Evolutionary conservation across 306 rosid species (phyloP), one percentile per base, ranked within the genome.

Genomic region (peach (Prunus persica)): DNA sequence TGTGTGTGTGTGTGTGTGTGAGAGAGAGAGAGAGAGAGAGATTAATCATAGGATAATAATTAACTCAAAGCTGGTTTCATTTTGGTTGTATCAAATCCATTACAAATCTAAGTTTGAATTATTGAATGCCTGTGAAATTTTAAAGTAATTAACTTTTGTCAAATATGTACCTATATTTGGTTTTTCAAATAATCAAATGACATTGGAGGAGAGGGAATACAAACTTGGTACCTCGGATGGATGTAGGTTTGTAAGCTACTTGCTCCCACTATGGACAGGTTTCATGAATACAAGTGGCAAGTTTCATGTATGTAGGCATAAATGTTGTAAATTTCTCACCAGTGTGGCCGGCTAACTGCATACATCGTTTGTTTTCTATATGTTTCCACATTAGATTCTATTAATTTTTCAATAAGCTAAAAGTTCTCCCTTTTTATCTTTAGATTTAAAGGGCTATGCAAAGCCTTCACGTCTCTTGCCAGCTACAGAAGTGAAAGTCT

Each of bases 381-480:
- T 20, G 20, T 54, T 30, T 57, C 11, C 11, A 7, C 25, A 14
- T 54, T 75, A 2, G 18, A 41, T 65, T n/a, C 27, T 14, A 13
- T 55, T 13, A 14, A 43, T 47, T 61, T 52, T 27, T 24, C 58
- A 15, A 20, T 54, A 41, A 15, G 38, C 67, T 65, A 51, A 68
- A 13, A 76, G 13, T 9, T 66, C 61, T n/a, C 25, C 46, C 72
- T 49, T 5, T 54, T 25, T 25, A 13, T 60, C 18, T 13, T 8
- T 93, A 90, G 97, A 95, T 91, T 89, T 81, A 75, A 85, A 69
- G 81, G 79, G 78, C 73, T 95, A 89, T 71, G 90, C 85, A 19
- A 88, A 69, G 83, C 97, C 98, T 32, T 86, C 81, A 0, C 82
- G 68, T 28, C 92, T 95, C 73, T 79, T 90, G 75, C 89, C 86